Percentiles rank a stretch among this genome's conserved stretches.
These are phyloP conservation scores for Hygrophila difformis DNA, from an alignment of 257 asterid genomes.

Conservation along the genomic window DNA sequence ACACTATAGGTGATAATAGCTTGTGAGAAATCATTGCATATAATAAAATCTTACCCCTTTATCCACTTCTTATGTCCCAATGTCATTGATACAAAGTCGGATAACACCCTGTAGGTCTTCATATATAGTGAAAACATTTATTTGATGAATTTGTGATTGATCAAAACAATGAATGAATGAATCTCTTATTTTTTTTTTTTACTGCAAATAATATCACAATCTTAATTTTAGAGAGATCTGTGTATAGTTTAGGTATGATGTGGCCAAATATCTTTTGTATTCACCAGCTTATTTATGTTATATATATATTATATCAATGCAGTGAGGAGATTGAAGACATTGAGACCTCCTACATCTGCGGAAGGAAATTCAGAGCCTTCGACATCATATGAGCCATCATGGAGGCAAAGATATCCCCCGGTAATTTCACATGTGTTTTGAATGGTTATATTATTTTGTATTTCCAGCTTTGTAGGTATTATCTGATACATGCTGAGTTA, in stretches of 20 bases:
- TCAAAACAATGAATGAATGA: not conserved
- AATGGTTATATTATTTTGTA: constrained; percentile 2
- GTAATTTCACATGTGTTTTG: constrained; percentile 30
- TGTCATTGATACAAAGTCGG: too few species aligned
- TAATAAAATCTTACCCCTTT: too few species aligned
- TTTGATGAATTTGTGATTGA: constrained; percentile 3
- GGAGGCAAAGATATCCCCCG: constrained; percentile 80
- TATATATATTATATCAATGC: not conserved
- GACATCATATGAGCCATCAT: constrained; percentile 57
- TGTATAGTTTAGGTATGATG: too few species aligned
- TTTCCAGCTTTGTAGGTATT: not conserved
- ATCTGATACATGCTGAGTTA: constrained; percentile 1
- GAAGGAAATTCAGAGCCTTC: constrained; percentile 62
- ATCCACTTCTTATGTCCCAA: too few species aligned
- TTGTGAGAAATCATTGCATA: too few species aligned
- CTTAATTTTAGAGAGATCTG: too few species aligned
- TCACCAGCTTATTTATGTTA: constrained; percentile 14
- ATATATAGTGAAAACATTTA: too few species aligned
- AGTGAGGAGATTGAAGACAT: constrained; percentile 81
- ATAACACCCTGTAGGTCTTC: too few species aligned
- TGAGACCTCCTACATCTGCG: constrained; percentile 38
- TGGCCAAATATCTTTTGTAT: constrained; percentile 1
- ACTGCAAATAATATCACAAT: too few species aligned
- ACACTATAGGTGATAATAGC: too few species aligned
- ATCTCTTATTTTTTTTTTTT: too few species aligned